These are phyloP conservation scores for Vigna mungo DNA, from an alignment of 306 rosid species.

Conservation along the genomic window DNA sequence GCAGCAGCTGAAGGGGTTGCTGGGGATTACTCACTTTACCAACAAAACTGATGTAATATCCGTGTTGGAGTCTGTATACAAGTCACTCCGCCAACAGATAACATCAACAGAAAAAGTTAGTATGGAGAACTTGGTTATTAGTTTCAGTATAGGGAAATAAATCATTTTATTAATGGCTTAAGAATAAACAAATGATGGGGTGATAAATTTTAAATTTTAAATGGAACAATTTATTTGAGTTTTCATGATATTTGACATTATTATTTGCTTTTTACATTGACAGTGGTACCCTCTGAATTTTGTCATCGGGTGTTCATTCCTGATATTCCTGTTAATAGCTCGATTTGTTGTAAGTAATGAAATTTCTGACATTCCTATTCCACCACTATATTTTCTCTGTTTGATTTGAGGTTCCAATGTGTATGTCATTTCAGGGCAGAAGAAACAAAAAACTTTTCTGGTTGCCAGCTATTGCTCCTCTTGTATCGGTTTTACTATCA, in stretches of 20 bases:
- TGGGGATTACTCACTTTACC: slow-evolving; percentile 77
- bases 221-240: background rate
- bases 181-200: background rate
- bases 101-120: slow-evolving; percentile 50
- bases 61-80: slow-evolving; percentile 69
- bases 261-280: slow-evolving; percentile 15
- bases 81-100: slow-evolving; percentile 49
- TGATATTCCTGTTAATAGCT: slow-evolving; percentile 71
- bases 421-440: slow-evolving; percentile 67
- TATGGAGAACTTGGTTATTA: background rate
- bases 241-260: slow-evolving; percentile 17
- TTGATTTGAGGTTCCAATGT: slow-evolving; percentile 31
- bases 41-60: slow-evolving; percentile 71
- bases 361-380: background rate
- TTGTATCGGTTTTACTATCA: slow-evolving; percentile 74
- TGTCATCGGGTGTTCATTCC: slow-evolving; percentile 76
- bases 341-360: slow-evolving; percentile 71
- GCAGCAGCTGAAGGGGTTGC: slow-evolving; percentile 87
- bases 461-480: slow-evolving; percentile 86
- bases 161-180: background rate
- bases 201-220: background rate
- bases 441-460: slow-evolving; percentile 81
- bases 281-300: slow-evolving; percentile 87
- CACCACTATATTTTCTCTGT: background rate
- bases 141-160: background rate